These are phyloP conservation scores for Boletus sp. DNA, from an alignment of 768 basidiomycete species.

Conservation along the genomic window DNA sequence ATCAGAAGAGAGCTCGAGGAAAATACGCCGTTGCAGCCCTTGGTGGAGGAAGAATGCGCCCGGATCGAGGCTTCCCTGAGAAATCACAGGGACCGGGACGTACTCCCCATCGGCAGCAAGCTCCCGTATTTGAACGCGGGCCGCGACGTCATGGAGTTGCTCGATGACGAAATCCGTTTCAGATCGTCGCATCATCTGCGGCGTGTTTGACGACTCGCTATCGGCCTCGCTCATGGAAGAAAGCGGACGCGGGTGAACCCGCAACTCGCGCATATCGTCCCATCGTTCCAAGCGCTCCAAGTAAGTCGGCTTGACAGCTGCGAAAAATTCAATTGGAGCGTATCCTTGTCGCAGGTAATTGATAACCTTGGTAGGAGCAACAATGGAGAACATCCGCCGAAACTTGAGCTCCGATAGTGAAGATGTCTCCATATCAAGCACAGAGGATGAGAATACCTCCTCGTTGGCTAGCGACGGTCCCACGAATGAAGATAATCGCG, in stretches of 20 bases:
- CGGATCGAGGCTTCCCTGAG: constrained; percentile 71
- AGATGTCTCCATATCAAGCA: constrained; percentile 69
- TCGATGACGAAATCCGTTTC: constrained; percentile 89
- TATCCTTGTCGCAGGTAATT: constrained; percentile 72
- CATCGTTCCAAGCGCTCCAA: constrained; percentile 87
- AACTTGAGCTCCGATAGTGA: constrained; percentile 81
- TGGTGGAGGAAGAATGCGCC: constrained; percentile 90
- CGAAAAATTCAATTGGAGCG: constrained; percentile 90
- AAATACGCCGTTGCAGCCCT: constrained; percentile 84
- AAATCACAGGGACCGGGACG: constrained; percentile 76
- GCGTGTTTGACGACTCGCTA: constrained; percentile 42
- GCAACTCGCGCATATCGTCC: constrained; percentile 89
- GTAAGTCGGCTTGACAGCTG: constrained; percentile 75
- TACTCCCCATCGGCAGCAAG: constrained; percentile 84
- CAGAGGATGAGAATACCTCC: constrained; percentile 76
- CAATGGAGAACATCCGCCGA: constrained; percentile 77
- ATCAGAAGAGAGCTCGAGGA: constrained; percentile 76
- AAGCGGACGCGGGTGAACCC: constrained; percentile 41
- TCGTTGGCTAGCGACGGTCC: constrained; percentile 69
- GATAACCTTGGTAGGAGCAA: constrained; percentile 70
- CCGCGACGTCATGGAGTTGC: constrained; percentile 88
- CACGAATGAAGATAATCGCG: constrained; percentile 83
- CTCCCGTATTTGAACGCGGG: constrained; percentile 84
- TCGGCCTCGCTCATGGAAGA: constrained; percentile 33
- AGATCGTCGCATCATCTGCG: constrained; percentile 85